Conservation (phyloP, 2,329 filamentous ascomycete genomes). For the Cytospora piceae region DNA sequence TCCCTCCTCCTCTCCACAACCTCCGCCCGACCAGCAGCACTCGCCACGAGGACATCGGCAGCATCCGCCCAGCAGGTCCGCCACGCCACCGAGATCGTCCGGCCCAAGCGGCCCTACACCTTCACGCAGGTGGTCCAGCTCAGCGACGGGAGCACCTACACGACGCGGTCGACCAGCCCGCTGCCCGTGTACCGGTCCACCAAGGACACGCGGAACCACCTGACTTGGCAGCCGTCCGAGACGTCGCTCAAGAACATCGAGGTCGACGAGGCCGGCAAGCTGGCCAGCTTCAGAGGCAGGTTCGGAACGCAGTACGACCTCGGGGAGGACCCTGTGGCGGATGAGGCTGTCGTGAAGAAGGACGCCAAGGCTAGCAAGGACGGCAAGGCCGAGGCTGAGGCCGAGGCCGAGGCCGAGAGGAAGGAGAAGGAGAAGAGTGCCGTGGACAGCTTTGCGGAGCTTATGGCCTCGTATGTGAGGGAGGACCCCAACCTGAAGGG, state of each 20-base stretch:
- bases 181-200: constrained; percentile 59
- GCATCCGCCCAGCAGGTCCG: constrained; percentile 61
- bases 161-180: constrained; percentile 77
- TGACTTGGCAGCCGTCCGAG: constrained; percentile 87
- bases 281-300: constrained; percentile 81
- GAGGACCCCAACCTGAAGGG: constrained; percentile 44
- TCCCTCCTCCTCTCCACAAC: constrained; percentile 27
- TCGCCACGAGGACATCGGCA: constrained; percentile 30
- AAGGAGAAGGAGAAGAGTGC: constrained; percentile 36
- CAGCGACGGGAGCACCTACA: constrained; percentile 85
- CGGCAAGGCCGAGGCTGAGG: constrained; percentile 35
- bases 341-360: constrained; percentile 33
- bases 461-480: constrained; percentile 55
- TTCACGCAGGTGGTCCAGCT: constrained; percentile 97
- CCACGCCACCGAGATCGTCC: constrained; percentile 81
- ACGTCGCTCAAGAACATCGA: constrained; percentile 85
- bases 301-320: constrained; percentile 87
- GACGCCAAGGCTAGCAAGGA: constrained; percentile 26
- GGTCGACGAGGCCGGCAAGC: constrained; percentile 88
- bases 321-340: constrained; percentile 38
- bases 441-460: constrained; percentile 50
- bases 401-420: constrained; percentile 14
- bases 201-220: constrained; percentile 88
- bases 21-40: constrained; percentile 5
- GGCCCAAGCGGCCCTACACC: constrained; percentile 90